Evolutionary conservation across 306 rosid species (phyloP), one percentile per base, ranked within the genome.

Genomic region (Malus asiatica): DNA sequence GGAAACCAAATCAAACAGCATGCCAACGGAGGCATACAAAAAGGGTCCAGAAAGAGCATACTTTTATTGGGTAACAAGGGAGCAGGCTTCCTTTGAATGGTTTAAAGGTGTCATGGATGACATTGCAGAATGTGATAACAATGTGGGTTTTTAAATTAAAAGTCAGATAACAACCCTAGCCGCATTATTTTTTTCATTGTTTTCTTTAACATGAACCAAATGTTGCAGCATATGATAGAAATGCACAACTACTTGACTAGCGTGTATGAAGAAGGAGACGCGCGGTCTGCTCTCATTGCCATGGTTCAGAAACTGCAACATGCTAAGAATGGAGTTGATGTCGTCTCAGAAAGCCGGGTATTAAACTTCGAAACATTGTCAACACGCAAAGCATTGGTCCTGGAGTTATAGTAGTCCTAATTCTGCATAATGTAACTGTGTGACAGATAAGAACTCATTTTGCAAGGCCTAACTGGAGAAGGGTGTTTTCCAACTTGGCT

Each of bases 31-130:
- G 4, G 76, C 80, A 44, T 55, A 38, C 14, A 80, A 48, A 75
- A 84, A 72, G 58, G 76, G 84, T 76, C 97, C 98, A n/a, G 79
- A 76, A 84, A 86, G 97, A 86, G 97, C 97, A 25, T 90, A 95
- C n/a, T 95, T 90, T 68, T 95, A 92, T 73, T 95, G 98, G 98
- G 87, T 95, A 44, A 95, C 97, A 66, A 90, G 98, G 76, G 98
- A 94, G 58, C 98, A 94, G 55, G 88, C 89, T 78, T 94, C 98
- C 42, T 94, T 92, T 81, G 98, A 95, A 68, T 95, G 97, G 98
- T 95, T 95, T 70, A 95, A 95, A 87, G 98, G 98, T 27, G 97
- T 95, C 81, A 92, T 95, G 98, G 92, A 95, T 77, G 98, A 92
- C 45, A 82, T 95, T 69, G 88, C 97, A 67, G 97, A 92, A 53